phyloP scores from a whole-genome alignment of 768 basidiomycete genomes.

The Stropharia rugosoannulata region DNA sequence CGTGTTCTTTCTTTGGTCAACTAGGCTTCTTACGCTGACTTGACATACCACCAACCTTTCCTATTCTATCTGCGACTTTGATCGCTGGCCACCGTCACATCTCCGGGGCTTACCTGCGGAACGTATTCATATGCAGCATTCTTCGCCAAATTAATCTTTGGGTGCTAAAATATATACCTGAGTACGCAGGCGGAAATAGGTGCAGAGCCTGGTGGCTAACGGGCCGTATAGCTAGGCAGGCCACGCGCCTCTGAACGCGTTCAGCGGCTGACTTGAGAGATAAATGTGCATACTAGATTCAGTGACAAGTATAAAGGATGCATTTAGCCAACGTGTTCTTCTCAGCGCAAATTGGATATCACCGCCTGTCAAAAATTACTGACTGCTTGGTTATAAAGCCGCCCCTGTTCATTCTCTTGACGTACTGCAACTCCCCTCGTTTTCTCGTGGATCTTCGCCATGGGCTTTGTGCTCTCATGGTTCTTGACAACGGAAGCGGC shows the following conservation, averaged over 20 bases:
- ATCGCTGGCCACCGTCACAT: conserved; percentile 15
- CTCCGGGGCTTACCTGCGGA: conserved; percentile 14
- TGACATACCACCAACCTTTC: conserved; percentile 33
- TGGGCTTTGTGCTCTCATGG: conserved; percentile 17
- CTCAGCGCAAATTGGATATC: conserved; percentile 22
- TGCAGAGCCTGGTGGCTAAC: too few relatives aligned
- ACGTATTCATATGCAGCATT: conserved; percentile 16
- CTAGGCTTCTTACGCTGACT: conserved; percentile 28
- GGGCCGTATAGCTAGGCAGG: too few relatives aligned
- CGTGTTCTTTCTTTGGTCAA: conserved; percentile 24
- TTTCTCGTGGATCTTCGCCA: conserved; percentile 17
- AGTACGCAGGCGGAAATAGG: too few relatives aligned
- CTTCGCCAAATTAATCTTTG: not conserved
- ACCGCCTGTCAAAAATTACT: conserved; percentile 28
- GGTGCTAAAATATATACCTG: too few relatives aligned
- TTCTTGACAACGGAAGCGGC: conserved; percentile 13
- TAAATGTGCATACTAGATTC: not conserved
- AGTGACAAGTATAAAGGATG: conserved; percentile 17
- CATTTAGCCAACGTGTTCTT: conserved; percentile 14
- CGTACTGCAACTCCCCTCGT: conserved; percentile 14
- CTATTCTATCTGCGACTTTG: conserved; percentile 18
- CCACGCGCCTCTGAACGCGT: too few relatives aligned
- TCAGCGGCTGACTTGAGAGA: not conserved
- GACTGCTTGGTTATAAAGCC: conserved; percentile 21
- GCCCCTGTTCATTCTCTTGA: conserved; percentile 9